Percentiles rank a stretch among this genome's conserved stretches.
These are phyloP conservation scores for Udeniomyces megalosporus DNA, from an alignment of 768 basidiomycete genomes.

Conservation along the genomic window DNA sequence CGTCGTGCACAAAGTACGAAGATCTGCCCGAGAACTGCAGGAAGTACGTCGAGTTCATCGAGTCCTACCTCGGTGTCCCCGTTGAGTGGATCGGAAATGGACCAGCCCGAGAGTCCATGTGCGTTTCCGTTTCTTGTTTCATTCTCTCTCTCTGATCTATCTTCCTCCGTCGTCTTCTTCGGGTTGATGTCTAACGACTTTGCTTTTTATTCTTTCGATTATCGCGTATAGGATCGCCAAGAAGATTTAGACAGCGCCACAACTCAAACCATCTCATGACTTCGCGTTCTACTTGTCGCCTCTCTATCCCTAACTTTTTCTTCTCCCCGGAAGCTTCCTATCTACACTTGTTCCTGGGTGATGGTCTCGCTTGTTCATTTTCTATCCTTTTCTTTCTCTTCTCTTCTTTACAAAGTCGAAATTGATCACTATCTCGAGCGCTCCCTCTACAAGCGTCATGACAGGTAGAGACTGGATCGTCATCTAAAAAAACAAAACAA, in stretches of 20 bases:
- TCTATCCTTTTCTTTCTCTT: neutral
- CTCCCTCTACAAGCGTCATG: neutral
- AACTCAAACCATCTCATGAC: neutral
- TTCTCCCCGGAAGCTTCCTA: too few relatives aligned
- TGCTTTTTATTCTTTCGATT: too few relatives aligned
- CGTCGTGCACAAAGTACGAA: conserved; percentile 44
- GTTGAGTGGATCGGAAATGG: conserved; percentile 30
- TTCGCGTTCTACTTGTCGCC: too few relatives aligned
- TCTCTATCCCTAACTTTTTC: too few relatives aligned
- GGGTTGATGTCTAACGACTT: too few relatives aligned
- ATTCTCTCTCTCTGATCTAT: neutral
- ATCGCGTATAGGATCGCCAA: neutral
- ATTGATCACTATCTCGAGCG: neutral
- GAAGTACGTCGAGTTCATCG: conserved; percentile 75
- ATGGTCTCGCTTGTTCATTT: neutral
- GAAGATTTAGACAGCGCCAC: neutral
- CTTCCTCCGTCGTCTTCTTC: neutral
- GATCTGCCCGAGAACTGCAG: conserved; percentile 69
- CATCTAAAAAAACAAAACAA: neutral
- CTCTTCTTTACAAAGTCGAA: neutral
- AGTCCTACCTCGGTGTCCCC: conserved; percentile 50
- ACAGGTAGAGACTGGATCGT: neutral
- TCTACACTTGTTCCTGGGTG: too few relatives aligned
- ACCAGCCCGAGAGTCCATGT: conserved; percentile 17
- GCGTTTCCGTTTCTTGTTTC: neutral